Conservation (phyloP, 1,284 basidiomycete species). For the Sanghuangporus sanghuang region DNA sequence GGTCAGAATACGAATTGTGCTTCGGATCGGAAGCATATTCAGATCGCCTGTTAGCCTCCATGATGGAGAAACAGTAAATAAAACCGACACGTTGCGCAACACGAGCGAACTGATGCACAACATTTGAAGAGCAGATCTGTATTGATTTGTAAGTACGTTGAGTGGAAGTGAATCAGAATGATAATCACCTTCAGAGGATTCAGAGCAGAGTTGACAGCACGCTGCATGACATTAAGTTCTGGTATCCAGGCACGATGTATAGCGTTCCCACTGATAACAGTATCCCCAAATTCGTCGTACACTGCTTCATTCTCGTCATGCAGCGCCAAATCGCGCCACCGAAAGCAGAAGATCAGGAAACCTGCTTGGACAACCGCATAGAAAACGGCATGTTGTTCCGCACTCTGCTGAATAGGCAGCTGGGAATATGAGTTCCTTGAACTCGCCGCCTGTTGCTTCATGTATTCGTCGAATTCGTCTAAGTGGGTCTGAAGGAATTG, state of each 20-base stretch:
- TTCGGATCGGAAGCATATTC: slow-evolving; percentile 32
- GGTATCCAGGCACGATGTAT: slow-evolving; percentile 74
- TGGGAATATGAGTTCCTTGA: slow-evolving; percentile 1
- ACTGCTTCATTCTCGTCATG: slow-evolving; percentile 44
- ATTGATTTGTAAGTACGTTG: not conserved
- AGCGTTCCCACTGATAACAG: slow-evolving; percentile 24
- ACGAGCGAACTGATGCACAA: slow-evolving; percentile 93
- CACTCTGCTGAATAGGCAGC: slow-evolving; percentile 27
- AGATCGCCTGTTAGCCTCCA: slow-evolving; percentile 76
- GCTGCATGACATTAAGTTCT: slow-evolving; percentile 76
- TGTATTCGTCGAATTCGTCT: slow-evolving; percentile 59
- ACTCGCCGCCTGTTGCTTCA: slow-evolving; percentile 31
- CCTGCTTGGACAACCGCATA: slow-evolving; percentile 93
- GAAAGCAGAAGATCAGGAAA: slow-evolving; percentile 97
- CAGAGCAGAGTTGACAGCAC: slow-evolving; percentile 76
- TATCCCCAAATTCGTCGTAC: slow-evolving; percentile 36
- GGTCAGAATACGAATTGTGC: not conserved
- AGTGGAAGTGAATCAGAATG: slow-evolving; percentile 11
- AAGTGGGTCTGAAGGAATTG: slow-evolving; percentile 77
- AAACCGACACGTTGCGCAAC: slow-evolving; percentile 90
- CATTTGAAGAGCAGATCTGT: slow-evolving; percentile 83
- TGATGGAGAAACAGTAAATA: slow-evolving; percentile 91
- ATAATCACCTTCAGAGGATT: slow-evolving; percentile 82
- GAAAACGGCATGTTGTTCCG: slow-evolving; percentile 70
- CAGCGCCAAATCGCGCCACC: slow-evolving; percentile 85